phyloP scores from a whole-genome alignment of 2,329 filamentous ascomycete genomes.

The Colletotrichum liriopes region DNA sequence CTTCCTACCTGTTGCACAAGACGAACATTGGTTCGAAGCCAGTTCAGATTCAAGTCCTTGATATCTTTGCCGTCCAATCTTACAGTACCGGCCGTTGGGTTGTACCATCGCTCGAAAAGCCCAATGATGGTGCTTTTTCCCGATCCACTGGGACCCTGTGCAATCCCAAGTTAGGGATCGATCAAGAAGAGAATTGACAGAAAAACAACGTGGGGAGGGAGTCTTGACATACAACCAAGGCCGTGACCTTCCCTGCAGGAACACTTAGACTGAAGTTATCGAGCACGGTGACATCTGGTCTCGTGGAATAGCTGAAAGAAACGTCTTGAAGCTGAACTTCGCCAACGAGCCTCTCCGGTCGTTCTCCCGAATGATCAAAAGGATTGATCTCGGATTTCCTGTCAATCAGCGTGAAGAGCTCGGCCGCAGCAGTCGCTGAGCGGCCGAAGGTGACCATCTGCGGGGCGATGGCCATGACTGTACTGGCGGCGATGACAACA shows the following conservation, averaged over 20 bases:
- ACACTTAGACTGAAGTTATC: conserved; percentile 72
- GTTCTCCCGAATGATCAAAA: conserved; percentile 36
- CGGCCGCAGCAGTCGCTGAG: conserved; percentile 45
- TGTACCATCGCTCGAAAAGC: conserved; percentile 77
- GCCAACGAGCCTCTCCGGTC: conserved; percentile 56
- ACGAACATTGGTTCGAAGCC: conserved; percentile 51
- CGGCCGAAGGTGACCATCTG: conserved; percentile 44
- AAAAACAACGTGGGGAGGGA: conserved; percentile 50
- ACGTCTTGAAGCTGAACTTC: conserved; percentile 74
- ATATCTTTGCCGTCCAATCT: conserved; percentile 49
- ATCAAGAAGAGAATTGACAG: conserved; percentile 51
- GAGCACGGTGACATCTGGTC: conserved; percentile 76
- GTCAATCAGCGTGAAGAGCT: conserved; percentile 49
- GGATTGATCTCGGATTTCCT: conserved; percentile 47
- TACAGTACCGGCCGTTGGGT: conserved; percentile 36
- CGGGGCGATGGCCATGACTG: conserved; percentile 45
- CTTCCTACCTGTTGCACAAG: conserved; percentile 49
- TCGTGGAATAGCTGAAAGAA: conserved; percentile 78
- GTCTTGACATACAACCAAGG: conserved; percentile 62
- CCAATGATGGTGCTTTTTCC: conserved; percentile 80
- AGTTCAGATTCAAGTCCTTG: conserved; percentile 47
- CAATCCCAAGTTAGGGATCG: conserved; percentile 46
- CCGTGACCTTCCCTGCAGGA: conserved; percentile 77
- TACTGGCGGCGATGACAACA: conserved; percentile 46
- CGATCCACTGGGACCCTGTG: conserved; percentile 70